phyloP scores from a whole-genome alignment of 169 alveolate genomes.

The Plasmodium vivax region DNA sequence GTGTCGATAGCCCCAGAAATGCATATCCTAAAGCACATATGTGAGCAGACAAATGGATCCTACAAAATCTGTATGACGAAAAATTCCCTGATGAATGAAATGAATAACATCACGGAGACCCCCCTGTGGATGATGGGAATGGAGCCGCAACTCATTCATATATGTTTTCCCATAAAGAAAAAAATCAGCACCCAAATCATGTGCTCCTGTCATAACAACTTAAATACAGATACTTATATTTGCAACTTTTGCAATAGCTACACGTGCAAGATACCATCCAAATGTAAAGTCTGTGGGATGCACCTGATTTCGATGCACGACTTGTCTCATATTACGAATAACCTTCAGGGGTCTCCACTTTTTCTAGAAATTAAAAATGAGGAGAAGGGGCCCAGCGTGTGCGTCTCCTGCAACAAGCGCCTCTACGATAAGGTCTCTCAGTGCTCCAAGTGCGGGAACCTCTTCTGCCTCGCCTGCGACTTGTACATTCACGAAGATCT shows the following conservation, averaged over 20 bases:
- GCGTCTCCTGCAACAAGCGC: slow-evolving; percentile 77
- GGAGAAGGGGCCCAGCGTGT: slow-evolving; percentile 14
- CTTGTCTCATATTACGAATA: slow-evolving; percentile 45
- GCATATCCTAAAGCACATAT: slow-evolving; percentile 64
- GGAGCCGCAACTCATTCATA: slow-evolving; percentile 84
- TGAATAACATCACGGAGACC: slow-evolving; percentile 44
- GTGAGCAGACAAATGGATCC: slow-evolving; percentile 68
- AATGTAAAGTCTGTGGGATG: slow-evolving; percentile 79
- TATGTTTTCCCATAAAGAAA: slow-evolving; percentile 82
- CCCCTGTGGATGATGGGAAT: slow-evolving; percentile 81
- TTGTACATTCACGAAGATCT: slow-evolving; percentile 80
- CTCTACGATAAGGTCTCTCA: slow-evolving; percentile 63
- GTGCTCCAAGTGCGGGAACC: slow-evolving; percentile 77
- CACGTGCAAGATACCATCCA: slow-evolving; percentile 84
- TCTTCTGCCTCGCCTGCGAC: slow-evolving; percentile 79
- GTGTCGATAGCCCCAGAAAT: slow-evolving; percentile 74
- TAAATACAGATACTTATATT: slow-evolving; percentile 79
- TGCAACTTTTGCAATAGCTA: slow-evolving; percentile 84
- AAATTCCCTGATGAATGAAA: slow-evolving; percentile 35
- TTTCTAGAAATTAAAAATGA: slow-evolving; percentile 57
- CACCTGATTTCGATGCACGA: slow-evolving; percentile 54
- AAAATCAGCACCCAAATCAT: slow-evolving; percentile 81
- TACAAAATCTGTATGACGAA: slow-evolving; percentile 58
- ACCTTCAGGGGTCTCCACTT: slow-evolving; percentile 54
- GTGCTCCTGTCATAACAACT: slow-evolving; percentile 80